Evolutionary conservation across 345 rosid species (phyloP), one percentile per base, ranked within the genome.

Genomic region (Gossypium bickii): DNA sequence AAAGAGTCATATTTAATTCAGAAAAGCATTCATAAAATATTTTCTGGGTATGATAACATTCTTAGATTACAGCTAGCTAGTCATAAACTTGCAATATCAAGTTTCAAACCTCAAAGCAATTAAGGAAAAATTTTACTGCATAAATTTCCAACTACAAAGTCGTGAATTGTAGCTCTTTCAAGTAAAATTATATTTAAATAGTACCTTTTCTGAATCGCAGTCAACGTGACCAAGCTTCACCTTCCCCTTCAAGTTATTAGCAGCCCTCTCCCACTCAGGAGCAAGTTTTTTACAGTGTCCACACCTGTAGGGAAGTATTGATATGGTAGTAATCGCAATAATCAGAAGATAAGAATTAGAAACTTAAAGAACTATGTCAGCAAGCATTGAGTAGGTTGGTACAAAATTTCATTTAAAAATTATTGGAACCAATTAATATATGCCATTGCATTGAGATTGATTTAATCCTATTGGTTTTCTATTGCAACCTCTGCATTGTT

Each of bases 191-290:
- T 68, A n/a, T 65, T 41, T 41, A 17, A 47, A 64, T 16, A 49
- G 72, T 82, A 95, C 98, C 97, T 90, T 83, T 64, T 94, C 92
- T 49, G 87, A 76, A 49, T 94, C 97, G 63, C 98, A 94, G 78
- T 94, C 90, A 60, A 94, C 93, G 71, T 90, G 97, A 65, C 98
- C 98, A 74, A 94, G 79, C 79, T 90, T 94, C 85, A 89, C 97
- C 89, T 92, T 92, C 72, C 97, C 98, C 87, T 87, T 85, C 89
- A 92, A 86, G 81, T 83, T 88, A 53, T 78, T 85, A 61, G 97
- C 89, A 84, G 97, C 98, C 84, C 80, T 92, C 85, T 89, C 92
- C 98, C 98, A 94, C 83, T 94, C 97, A 63, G 97, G 97, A 74
- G 97, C 97, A 65, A 94, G 84, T 86, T 83, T 94, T 75, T 94